Evolutionary conservation across 257 asterid species (phyloP), one percentile per base, ranked within the genome.

Genomic region (Echium plantagineum): DNA sequence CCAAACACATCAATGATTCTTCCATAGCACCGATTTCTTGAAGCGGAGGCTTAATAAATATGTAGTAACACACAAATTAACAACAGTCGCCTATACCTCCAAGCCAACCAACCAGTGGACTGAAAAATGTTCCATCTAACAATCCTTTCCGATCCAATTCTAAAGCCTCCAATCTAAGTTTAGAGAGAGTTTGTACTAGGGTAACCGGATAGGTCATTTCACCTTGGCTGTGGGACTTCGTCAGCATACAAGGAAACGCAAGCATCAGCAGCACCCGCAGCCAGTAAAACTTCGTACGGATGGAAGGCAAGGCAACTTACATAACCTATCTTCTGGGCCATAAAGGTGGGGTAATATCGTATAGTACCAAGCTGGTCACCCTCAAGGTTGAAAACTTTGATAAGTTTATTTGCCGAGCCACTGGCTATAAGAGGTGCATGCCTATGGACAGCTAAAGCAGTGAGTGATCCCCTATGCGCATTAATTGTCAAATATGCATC

Each of bases 261-360:
- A 55, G 94, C 77, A 79, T 87, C 94, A 17, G 91, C 83, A 66
- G 96, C 90, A 58, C 94, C 94, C 62, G 94, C 96, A 63, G 96
- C 96, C 4, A 87, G 91, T 55, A 83, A 64, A 15, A 79, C 80
- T 79, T 85, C 85, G 64, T 87, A 85, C 20, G 96, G 94, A 74
- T 87, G 94, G 77, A 87, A 87, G 30, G 87, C 65, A 21, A 85
- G 89, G 71, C 87, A 82, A 79, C 83, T 87, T 26, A 87, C 89
- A 5, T 94, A 81, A 49, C 96, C 96, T 13, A 85, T 87, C 76
- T 81, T 87, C 71, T 82, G 96, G 63, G 91, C 96, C 96, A 85
- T 87, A 74, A 87, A 82, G 53, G 94, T 84, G 15, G 94, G 86
- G 63, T 82, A 74, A 65, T 84, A 82, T 30, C 88, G 78, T 28